phyloP scores from a whole-genome alignment of 495 filamentous ascomycete genomes.

The Annulohypoxylon bovei region DNA sequence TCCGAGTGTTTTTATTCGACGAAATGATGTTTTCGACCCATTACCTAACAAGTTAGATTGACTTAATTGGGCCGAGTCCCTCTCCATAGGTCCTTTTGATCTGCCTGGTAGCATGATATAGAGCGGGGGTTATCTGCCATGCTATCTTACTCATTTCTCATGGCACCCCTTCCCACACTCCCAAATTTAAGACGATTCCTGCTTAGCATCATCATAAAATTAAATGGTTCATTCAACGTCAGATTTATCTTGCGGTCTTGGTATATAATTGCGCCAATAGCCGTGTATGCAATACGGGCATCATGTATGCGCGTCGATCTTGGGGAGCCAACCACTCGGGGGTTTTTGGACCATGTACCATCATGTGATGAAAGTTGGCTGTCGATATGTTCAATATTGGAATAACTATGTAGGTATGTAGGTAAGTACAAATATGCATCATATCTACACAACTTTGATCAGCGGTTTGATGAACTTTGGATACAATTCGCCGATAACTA shows the following conservation, averaged over 20 bases:
- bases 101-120: neutral
- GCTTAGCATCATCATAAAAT: neutral
- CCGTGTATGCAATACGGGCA: neutral
- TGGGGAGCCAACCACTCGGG: neutral
- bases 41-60: neutral
- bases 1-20: neutral
- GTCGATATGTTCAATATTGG: neutral
- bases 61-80: neutral
- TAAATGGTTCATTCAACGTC: neutral
- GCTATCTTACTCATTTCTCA: neutral
- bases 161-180: neutral
- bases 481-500: neutral
- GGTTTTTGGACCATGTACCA: neutral
- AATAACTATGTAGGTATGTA: too few relatives aligned
- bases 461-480: neutral
- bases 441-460: conserved; percentile 1
- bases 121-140: neutral
- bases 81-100: neutral
- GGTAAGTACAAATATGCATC: neutral
- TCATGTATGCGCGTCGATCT: neutral
- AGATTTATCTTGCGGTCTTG: neutral
- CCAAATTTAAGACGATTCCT: neutral
- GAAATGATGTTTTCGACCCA: neutral
- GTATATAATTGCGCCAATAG: neutral
- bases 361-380: neutral